Base-by-base conservation (phyloP, 140 eudicot genomes). In the Artemisia princeps region DNA sequence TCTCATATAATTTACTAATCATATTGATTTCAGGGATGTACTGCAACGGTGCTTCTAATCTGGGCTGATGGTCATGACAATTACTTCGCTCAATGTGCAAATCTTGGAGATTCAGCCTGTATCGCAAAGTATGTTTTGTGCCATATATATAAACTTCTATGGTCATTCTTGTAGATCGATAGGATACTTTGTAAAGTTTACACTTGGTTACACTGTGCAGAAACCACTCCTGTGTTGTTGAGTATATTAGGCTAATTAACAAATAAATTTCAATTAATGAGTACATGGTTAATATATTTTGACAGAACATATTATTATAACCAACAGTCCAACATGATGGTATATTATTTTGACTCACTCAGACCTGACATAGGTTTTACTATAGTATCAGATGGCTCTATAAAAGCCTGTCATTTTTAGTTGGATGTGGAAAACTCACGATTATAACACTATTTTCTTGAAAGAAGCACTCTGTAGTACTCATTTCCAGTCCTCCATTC, bases 31-130 rank as follows among this genome's bases (percentile, higher is more conserved):
- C 88, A 92, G 98, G 98, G 98, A 72, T 92, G 98, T 80, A 92
- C 98, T 58, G 96, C 98, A 74, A 92, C 98, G 52, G 84, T 84
- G 83, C 95, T 92, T 76, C 84, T 92, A 67, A 78, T 88, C 53
- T 92, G 98, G 98, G 72, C 82, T 59, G 90, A 88, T 75, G 90
- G 84, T 68, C 74, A 77, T 65, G 82, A 74, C 52, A 84, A 77
- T 78, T 88, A 74, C 86, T 92, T 76, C 78, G 86, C 77, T 46
- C 98, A 92, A 82, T 92, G 96, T 78, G 98, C 90, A 60, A 92
- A 92, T 80, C 94, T 92, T 73, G 98, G 98, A 63, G 98, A 92
- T 78, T 92, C 98, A n/a, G 83, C 95, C 58, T 92, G 98, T 79
- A 77, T 88, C 30, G 67, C 84, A 42, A 82, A 82, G 98, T 92